Evolutionary conservation across 2,329 filamentous ascomycete genomes (phyloP).

Genomic region (Pseudogymnoascus sp.): DNA sequence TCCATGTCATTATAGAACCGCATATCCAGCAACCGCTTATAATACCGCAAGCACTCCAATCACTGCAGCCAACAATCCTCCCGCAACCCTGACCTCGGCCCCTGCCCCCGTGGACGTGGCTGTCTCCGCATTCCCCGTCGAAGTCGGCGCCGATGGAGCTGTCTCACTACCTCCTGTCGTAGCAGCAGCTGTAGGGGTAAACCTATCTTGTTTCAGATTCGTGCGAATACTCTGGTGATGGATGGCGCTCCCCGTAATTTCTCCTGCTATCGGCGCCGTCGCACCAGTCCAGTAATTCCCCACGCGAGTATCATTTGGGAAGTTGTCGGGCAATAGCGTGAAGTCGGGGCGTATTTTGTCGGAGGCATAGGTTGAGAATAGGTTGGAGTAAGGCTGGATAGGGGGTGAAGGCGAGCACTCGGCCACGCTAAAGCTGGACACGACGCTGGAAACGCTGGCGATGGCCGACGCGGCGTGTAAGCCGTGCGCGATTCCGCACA

Average conservation of each 20-base stretch:
- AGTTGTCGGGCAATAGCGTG: slow-evolving; percentile 1
- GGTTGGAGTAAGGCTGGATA: neutral
- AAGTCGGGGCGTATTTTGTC: neutral
- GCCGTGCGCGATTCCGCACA: neutral
- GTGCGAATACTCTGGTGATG: neutral
- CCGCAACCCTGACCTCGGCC: slow-evolving; percentile 1
- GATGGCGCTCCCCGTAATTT: slow-evolving; percentile 11
- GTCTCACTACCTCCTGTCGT: neutral
- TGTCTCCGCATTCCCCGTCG: neutral
- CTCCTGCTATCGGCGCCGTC: neutral
- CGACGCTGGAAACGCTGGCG: neutral
- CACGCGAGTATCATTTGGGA: slow-evolving; percentile 7
- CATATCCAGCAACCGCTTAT: neutral
- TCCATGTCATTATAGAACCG: neutral
- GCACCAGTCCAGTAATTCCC: slow-evolving; percentile 11
- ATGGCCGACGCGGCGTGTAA: neutral
- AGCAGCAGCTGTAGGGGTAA: neutral
- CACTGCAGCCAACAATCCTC: neutral
- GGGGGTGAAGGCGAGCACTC: neutral
- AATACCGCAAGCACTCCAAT: neutral
- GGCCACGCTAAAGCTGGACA: neutral
- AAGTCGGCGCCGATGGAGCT: neutral
- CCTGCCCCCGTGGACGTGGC: neutral
- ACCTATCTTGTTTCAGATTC: neutral
- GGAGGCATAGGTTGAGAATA: neutral